Evolutionary conservation across 495 filamentous ascomycete species (phyloP).

Genomic region (Pseudomonodictys pantanalensis): DNA sequence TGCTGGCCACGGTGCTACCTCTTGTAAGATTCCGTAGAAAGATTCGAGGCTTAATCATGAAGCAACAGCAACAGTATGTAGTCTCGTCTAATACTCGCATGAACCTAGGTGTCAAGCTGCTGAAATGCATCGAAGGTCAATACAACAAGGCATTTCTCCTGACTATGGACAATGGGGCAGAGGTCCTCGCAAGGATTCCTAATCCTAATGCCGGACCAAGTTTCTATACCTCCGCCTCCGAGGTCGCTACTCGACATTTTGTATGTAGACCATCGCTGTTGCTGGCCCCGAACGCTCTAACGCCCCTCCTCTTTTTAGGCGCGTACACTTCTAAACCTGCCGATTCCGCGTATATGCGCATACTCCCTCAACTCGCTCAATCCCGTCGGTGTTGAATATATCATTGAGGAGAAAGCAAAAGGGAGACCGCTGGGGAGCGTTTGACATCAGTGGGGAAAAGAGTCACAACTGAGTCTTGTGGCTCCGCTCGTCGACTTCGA

Average conservation of each 20-base stretch:
- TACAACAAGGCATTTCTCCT: slow-evolving; percentile 43
- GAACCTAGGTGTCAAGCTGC: slow-evolving; percentile 36
- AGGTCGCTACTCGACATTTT: slow-evolving; percentile 44
- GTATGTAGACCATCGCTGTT: slow-evolving; percentile 27
- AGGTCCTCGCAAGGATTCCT: slow-evolving; percentile 43
- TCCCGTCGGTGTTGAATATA: slow-evolving; percentile 16
- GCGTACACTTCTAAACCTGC: slow-evolving; percentile 35
- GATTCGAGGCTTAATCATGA: neutral
- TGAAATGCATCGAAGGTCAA: slow-evolving; percentile 42
- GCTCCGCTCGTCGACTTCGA: slow-evolving; percentile 44
- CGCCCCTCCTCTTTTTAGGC: slow-evolving; percentile 32
- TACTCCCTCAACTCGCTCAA: slow-evolving; percentile 8
- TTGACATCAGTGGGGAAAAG: slow-evolving; percentile 32
- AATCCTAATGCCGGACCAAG: slow-evolving; percentile 41
- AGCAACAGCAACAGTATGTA: neutral
- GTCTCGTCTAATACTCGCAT: slow-evolving; percentile 1
- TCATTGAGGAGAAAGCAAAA: slow-evolving; percentile 14
- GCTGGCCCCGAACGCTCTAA: neutral
- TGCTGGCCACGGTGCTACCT: slow-evolving; percentile 36
- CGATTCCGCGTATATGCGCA: slow-evolving; percentile 3
- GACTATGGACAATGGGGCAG: slow-evolving; percentile 44
- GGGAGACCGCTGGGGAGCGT: slow-evolving; percentile 4
- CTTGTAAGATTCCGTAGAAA: slow-evolving; percentile 34
- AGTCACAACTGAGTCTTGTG: slow-evolving; percentile 39
- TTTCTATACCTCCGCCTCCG: slow-evolving; percentile 34